These are phyloP conservation scores for Pinus taeda DNA, from an alignment of 75 land plant genomes.

Conservation along the genomic window DNA sequence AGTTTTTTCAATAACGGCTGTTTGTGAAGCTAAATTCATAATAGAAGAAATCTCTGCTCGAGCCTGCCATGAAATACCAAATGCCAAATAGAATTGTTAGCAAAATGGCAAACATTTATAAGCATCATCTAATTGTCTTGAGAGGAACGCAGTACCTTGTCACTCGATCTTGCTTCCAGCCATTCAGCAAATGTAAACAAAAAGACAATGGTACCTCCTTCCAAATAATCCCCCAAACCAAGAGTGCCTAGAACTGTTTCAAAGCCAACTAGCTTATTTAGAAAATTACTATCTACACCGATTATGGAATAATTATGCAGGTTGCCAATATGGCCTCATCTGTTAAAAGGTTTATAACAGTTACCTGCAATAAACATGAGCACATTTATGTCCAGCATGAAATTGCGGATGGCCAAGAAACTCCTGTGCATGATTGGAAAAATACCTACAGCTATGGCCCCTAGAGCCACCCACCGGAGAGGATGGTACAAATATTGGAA, in stretches of 20 bases:
- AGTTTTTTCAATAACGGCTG: constrained; percentile 67
- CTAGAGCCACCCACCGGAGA: constrained; percentile 69
- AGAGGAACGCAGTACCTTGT: constrained; percentile 46
- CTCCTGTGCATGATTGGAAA: constrained; percentile 50
- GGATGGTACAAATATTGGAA: constrained; percentile 50
- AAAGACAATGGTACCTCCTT: constrained; percentile 83
- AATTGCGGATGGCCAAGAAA: constrained; percentile 36
- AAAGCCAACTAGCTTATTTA: too few relatives aligned
- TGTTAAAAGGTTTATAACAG: background rate
- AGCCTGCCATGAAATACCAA: constrained; percentile 43
- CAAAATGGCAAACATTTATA: too few relatives aligned
- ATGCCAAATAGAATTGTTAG: too few relatives aligned
- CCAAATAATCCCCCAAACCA: constrained; percentile 68
- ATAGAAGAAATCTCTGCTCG: constrained; percentile 68
- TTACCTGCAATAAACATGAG: constrained; percentile 76
- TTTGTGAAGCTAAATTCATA: constrained; percentile 75
- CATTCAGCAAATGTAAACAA: constrained; percentile 87
- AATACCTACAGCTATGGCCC: constrained; percentile 68
- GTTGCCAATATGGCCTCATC: too few relatives aligned
- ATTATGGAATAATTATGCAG: too few relatives aligned
- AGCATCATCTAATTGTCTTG: too few relatives aligned
- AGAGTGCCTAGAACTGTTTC: constrained; percentile 72
- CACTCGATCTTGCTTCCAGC: constrained; percentile 80
- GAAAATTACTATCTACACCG: too few relatives aligned
- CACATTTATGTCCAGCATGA: constrained; percentile 71